phyloP scores from a whole-genome alignment of 2,329 filamentous ascomycete species.

The Aureobasidium sp. region DNA sequence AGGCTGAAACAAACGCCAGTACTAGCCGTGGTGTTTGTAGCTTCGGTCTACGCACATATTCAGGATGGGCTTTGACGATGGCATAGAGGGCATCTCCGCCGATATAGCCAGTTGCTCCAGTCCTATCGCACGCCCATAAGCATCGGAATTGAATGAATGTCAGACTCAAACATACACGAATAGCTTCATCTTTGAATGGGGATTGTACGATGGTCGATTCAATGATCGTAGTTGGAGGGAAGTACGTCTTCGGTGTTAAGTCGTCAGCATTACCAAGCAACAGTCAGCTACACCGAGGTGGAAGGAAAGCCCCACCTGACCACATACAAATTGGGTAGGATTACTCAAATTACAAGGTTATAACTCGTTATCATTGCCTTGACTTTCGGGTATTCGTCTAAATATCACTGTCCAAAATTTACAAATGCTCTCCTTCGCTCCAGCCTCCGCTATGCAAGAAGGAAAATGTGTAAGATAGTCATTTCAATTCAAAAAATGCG shows the following conservation, averaged over 20 bases:
- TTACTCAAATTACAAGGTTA: no score
- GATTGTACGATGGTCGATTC: background rate
- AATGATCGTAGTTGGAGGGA: background rate
- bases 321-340: background rate
- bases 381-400: no score
- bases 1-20: no score
- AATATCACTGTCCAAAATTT: background rate
- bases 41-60: slow-evolving; percentile 27
- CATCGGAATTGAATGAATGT: no score
- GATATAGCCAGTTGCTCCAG: slow-evolving; percentile 36
- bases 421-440: background rate
- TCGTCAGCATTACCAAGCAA: background rate
- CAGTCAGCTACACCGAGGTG: background rate
- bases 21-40: no score
- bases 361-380: no score
- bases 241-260: background rate
- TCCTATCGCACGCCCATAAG: background rate
- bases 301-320: background rate
- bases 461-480: background rate
- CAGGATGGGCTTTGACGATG: slow-evolving; percentile 41
- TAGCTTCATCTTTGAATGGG: background rate
- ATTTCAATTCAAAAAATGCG: background rate
- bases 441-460: background rate
- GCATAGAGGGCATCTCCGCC: slow-evolving; percentile 41
- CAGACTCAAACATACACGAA: background rate